phyloP scores from a whole-genome alignment of 2,329 filamentous ascomycete genomes.

The Xenoacremonium recifei region DNA sequence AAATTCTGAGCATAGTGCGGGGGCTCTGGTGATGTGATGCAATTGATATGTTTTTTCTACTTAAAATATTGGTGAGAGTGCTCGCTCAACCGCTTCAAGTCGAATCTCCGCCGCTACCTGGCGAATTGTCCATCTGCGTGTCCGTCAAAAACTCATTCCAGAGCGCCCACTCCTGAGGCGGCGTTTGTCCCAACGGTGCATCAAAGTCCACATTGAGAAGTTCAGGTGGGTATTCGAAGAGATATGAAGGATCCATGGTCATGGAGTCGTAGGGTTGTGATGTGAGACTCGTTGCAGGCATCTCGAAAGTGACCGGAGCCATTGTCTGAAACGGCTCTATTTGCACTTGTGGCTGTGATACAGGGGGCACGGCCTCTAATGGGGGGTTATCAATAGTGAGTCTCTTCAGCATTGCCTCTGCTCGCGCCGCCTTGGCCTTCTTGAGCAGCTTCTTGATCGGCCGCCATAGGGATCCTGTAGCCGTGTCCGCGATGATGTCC shows the following conservation, averaged over 20 bases:
- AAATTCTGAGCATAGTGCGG: constrained; percentile 27
- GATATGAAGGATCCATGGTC: constrained; percentile 28
- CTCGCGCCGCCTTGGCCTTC: constrained; percentile 44
- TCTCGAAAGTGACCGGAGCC: background rate
- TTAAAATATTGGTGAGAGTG: constrained; percentile 16
- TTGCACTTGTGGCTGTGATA: constrained; percentile 6
- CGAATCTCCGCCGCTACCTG: constrained; percentile 21
- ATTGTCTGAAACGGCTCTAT: background rate
- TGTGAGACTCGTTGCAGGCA: background rate
- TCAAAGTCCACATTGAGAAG: constrained; percentile 23
- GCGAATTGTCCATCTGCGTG: constrained; percentile 33
- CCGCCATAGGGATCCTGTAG: constrained; percentile 50
- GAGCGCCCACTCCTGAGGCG: constrained; percentile 30
- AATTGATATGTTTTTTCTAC: constrained; percentile 28
- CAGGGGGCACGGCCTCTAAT: constrained; percentile 4
- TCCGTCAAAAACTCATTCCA: constrained; percentile 47
- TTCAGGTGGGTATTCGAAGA: constrained; percentile 28
- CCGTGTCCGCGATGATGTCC: constrained; percentile 47
- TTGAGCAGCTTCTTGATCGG: constrained; percentile 53
- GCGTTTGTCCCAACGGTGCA: constrained; percentile 16
- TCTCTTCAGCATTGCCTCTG: constrained; percentile 27
- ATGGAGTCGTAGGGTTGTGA: constrained; percentile 23
- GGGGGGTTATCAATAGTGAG: constrained; percentile 17
- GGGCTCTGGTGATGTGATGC: constrained; percentile 28
- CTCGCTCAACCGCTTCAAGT: constrained; percentile 8